Conservation (phyloP, 805 yeast genomes). For the Kuraishia floccosa region DNA sequence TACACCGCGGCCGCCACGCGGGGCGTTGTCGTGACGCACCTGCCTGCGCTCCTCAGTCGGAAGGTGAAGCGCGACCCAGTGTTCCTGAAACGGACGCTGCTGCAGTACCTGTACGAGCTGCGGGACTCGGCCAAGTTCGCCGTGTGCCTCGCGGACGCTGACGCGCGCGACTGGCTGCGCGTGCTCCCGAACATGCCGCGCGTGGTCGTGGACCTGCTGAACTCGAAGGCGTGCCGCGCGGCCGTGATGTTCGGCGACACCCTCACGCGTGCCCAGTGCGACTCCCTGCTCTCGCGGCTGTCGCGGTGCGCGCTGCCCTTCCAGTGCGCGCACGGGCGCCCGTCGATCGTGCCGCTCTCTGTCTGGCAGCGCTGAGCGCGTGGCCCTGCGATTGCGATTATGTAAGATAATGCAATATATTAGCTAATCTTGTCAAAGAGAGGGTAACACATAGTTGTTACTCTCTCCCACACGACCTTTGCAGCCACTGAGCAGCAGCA, state of each 20-base stretch:
- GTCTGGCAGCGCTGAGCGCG: not conserved
- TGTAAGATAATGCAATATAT: no score
- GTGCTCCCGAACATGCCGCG: constrained; percentile 33
- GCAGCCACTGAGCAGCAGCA: no score
- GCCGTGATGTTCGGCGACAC: constrained; percentile 65
- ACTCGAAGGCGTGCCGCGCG: constrained; percentile 53
- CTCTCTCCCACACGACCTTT: no score
- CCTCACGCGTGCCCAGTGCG: constrained; percentile 32
- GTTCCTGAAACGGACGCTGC: constrained; percentile 22
- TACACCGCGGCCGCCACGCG: no score
- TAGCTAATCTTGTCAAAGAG: no score
- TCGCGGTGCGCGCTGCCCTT: constrained; percentile 48
- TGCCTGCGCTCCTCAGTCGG: not conserved
- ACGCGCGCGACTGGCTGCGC: constrained; percentile 23
- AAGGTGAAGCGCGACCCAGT: constrained; percentile 9
- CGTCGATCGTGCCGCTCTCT: constrained; percentile 57
- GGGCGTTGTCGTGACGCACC: not conserved
- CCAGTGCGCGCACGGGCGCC: constrained; percentile 83
- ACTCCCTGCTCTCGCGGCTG: constrained; percentile 27
- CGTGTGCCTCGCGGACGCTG: constrained; percentile 1
- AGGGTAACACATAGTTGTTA: no score
- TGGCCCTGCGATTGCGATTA: no score
- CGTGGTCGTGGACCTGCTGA: constrained; percentile 35
- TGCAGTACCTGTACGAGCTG: constrained; percentile 34
- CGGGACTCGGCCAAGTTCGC: constrained; percentile 18